Evolutionary conservation across 805 yeast genomes (phyloP).

Genomic region (Cyberlindnera maclurae): DNA sequence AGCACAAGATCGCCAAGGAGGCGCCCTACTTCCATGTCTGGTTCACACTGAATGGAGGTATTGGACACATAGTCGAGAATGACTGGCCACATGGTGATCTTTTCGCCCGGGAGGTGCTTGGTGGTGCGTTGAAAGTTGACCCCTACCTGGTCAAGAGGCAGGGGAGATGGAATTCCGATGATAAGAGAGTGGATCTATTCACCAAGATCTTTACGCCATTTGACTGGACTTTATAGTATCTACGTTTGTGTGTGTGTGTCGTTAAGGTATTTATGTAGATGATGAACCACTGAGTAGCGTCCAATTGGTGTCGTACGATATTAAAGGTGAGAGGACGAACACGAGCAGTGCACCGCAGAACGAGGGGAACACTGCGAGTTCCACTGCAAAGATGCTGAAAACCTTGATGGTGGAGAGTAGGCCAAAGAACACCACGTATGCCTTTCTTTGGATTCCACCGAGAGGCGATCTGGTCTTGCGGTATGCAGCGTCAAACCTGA

Average conservation of each 20-base stretch:
- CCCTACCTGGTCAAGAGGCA: slow-evolving; percentile 28
- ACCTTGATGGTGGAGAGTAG: slow-evolving; percentile 64
- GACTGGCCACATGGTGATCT: slow-evolving; percentile 41
- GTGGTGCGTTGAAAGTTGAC: slow-evolving; percentile 37
- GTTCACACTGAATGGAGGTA: slow-evolving; percentile 39
- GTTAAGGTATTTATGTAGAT: neutral
- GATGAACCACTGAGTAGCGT: neutral
- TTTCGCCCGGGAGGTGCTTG: slow-evolving; percentile 39
- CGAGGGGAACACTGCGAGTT: slow-evolving; percentile 78
- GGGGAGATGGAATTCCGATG: slow-evolving; percentile 19
- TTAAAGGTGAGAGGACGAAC: slow-evolving; percentile 48
- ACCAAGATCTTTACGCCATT: slow-evolving; percentile 9
- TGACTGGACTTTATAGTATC: slow-evolving; percentile 11
- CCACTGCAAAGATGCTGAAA: slow-evolving; percentile 65
- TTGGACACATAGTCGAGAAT: slow-evolving; percentile 44
- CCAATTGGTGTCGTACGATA: slow-evolving; percentile 14
- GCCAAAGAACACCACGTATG: slow-evolving; percentile 48
- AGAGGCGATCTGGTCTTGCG: slow-evolving; percentile 35
- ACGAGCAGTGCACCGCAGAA: slow-evolving; percentile 78
- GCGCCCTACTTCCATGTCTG: slow-evolving; percentile 47
- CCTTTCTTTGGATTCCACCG: slow-evolving; percentile 40
- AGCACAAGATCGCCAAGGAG: slow-evolving; percentile 34
- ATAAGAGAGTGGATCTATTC: slow-evolving; percentile 11
- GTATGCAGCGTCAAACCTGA: slow-evolving; percentile 15
- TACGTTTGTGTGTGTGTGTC: neutral